Percentiles rank a stretch among this genome's conserved stretches.
These are phyloP conservation scores for Leishmania martiniquensis DNA, from an alignment of 208 protist species.

Conservation along the genomic window DNA sequence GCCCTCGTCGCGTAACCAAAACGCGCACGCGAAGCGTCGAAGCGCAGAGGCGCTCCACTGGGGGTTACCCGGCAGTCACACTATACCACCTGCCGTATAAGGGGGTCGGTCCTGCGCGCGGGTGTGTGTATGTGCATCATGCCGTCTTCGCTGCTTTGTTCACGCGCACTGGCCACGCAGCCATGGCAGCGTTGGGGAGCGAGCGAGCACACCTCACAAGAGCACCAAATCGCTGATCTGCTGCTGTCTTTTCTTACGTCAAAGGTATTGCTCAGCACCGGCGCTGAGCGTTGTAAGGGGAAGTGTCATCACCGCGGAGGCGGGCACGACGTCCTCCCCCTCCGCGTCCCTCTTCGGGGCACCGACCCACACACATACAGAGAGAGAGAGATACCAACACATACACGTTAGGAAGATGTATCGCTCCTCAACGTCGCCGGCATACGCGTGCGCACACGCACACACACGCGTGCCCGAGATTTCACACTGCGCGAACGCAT, in stretches of 20 bases:
- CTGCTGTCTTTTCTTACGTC: no score
- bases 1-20: background rate
- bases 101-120: background rate
- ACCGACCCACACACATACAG: no score
- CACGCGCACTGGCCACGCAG: background rate
- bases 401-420: no score
- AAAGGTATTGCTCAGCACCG: no score
- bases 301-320: no score
- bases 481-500: background rate
- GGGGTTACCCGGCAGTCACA: background rate
- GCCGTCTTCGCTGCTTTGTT: background rate
- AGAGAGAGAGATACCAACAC: background rate
- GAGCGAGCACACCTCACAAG: background rate
- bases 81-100: background rate
- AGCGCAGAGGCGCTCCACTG: background rate
- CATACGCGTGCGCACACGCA: background rate
- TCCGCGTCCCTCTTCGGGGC: no score
- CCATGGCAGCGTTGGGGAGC: background rate
- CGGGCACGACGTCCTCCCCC: background rate
- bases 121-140: background rate
- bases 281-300: no score
- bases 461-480: background rate
- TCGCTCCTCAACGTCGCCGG: background rate
- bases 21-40: background rate
- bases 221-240: background rate